phyloP scores from a whole-genome alignment of 2,329 filamentous ascomycete genomes.

The Pseudogymnoascus sp. region DNA sequence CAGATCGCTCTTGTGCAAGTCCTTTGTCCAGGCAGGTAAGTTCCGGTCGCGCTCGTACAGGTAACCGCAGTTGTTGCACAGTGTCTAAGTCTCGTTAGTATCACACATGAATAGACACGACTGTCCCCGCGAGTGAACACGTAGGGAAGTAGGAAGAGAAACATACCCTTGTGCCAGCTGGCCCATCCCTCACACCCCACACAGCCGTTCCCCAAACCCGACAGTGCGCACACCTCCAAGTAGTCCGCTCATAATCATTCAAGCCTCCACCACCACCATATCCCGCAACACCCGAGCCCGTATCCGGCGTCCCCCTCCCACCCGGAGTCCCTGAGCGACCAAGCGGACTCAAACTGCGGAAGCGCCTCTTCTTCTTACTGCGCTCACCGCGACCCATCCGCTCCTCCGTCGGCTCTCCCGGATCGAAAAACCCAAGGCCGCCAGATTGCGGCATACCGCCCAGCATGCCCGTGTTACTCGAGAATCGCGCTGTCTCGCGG shows the following conservation, averaged over 20 bases:
- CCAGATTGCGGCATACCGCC: conserved; percentile 61
- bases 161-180: conserved; percentile 73
- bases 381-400: conserved; percentile 86
- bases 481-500: conserved; percentile 87
- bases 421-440: conserved; percentile 44
- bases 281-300: conserved; percentile 65
- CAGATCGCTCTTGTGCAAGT: conserved; percentile 48
- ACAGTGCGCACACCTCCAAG: conserved; percentile 87
- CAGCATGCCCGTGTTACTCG: conserved; percentile 74
- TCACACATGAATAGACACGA: conserved; percentile 13
- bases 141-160: conserved; percentile 11
- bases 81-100: conserved; percentile 43
- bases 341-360: conserved; percentile 78
- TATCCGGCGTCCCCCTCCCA: conserved; percentile 74
- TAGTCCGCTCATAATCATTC: conserved; percentile 69
- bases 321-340: conserved; percentile 62
- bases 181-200: conserved; percentile 92
- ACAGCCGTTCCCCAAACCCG: conserved; percentile 81
- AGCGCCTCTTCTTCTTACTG: conserved; percentile 90
- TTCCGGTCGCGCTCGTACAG: conserved; percentile 81
- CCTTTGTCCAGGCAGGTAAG: conserved; percentile 69
- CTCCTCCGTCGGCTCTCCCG: conserved; percentile 57
- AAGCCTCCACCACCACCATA: conserved; percentile 53
- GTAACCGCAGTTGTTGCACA: conserved; percentile 91
- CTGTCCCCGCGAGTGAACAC: not conserved